Evolutionary conservation across 306 rosid species (phyloP).

Genomic region (Adenanthera pavonina): DNA sequence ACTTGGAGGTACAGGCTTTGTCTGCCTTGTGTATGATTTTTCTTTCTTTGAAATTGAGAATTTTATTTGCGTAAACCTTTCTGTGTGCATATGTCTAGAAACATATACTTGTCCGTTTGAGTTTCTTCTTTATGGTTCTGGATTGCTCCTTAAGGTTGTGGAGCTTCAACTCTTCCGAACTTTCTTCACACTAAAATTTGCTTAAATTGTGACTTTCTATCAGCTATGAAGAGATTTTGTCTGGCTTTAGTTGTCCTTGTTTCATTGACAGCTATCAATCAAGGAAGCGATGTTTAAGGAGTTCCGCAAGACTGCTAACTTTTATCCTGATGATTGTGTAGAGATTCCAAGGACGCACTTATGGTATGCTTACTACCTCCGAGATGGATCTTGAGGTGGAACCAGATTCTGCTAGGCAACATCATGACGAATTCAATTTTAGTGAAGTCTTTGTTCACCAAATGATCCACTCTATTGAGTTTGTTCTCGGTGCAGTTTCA

Average conservation of each 20-base stretch:
- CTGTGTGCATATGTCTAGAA: constrained; percentile 9
- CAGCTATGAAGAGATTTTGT: constrained; percentile 31
- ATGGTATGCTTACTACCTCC: constrained; percentile 82
- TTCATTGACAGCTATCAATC: constrained; percentile 30
- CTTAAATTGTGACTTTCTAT: constrained; percentile 3
- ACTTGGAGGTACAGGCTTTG: constrained; percentile 72
- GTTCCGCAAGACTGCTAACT: constrained; percentile 37
- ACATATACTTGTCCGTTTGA: constrained; percentile 38
- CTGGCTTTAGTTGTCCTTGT: constrained; percentile 34
- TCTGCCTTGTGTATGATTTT: constrained; percentile 37
- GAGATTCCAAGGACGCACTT: constrained; percentile 97
- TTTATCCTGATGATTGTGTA: constrained; percentile 50
- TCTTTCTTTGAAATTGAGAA: constrained; percentile 19
- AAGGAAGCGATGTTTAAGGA: constrained; percentile 23
- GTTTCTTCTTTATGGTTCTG: constrained; percentile 24
- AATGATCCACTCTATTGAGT: constrained; percentile 98
- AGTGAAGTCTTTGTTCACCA: constrained; percentile 98
- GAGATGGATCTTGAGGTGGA: constrained; percentile 90
- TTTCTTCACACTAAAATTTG: constrained; percentile 33
- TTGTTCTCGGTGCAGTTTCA: constrained; percentile 96
- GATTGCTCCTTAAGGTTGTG: constrained; percentile 22
- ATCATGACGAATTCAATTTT: constrained; percentile 89
- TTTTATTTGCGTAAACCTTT: constrained; percentile 31
- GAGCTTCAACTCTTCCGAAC: constrained; percentile 18
- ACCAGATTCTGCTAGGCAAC: constrained; percentile 89